phyloP scores from a whole-genome alignment of 345 rosid genomes.

The Carallia brachiata region DNA sequence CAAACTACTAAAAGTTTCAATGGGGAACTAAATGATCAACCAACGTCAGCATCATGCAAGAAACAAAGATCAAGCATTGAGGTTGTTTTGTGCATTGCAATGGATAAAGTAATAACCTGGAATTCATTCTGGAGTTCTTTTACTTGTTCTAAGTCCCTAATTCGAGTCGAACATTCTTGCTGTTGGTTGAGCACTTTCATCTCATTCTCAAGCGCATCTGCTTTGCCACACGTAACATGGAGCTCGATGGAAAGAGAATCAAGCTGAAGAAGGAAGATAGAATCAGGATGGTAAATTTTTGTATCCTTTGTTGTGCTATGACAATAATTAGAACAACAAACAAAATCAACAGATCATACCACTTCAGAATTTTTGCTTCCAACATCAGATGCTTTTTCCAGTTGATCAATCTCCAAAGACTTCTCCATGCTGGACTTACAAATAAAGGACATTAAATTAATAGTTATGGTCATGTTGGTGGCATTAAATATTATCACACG shows the following conservation, averaged over 20 bases:
- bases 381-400: slow-evolving; percentile 35
- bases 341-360: slow-evolving; percentile 15
- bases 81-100: too few species aligned
- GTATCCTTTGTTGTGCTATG: not conserved
- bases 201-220: slow-evolving; percentile 32
- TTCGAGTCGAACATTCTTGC: slow-evolving; percentile 41
- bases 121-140: slow-evolving; percentile 22
- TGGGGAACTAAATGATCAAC: too few species aligned
- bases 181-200: slow-evolving; percentile 38
- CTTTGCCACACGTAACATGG: slow-evolving; percentile 34
- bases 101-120: slow-evolving; percentile 34
- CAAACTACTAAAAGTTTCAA: too few species aligned
- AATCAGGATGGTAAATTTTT: too few species aligned
- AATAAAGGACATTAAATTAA: not conserved
- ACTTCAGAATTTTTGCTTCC: slow-evolving; percentile 39
- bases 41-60: too few species aligned
- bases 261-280: slow-evolving; percentile 7
- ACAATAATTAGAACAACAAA: not conserved
- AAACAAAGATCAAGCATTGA: too few species aligned
- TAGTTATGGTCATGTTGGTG: not conserved
- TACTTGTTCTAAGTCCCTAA: slow-evolving; percentile 28
- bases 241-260: slow-evolving; percentile 41
- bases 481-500: too few species aligned
- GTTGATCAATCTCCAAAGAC: slow-evolving; percentile 53
- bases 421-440: slow-evolving; percentile 44